These are phyloP conservation scores for Cyclospora cayetanensis DNA, from an alignment of 169 alveolate species.

Conservation along the genomic window DNA sequence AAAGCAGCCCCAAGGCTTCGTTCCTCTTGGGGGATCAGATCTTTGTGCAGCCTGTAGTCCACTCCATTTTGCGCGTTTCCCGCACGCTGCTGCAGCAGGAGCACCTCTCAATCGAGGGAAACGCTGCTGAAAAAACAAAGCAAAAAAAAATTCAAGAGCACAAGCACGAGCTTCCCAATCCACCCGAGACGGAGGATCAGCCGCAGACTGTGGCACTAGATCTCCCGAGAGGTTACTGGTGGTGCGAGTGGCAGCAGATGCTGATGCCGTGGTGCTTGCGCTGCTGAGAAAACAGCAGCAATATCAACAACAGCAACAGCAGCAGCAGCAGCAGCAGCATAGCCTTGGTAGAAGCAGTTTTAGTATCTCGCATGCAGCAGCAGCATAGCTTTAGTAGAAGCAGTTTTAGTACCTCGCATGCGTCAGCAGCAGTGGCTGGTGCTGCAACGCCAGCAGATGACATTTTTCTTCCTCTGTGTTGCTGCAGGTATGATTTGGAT, in stretches of 20 bases:
- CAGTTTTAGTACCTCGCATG: not conserved
- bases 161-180: too few species aligned
- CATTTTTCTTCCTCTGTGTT: not conserved
- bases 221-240: not conserved
- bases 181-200: not conserved
- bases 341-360: too few species aligned
- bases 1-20: not conserved
- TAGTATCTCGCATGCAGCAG: not conserved
- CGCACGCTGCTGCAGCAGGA: too few species aligned
- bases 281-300: too few species aligned
- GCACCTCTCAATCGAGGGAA: not conserved
- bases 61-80: conserved; percentile 17
- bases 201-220: not conserved
- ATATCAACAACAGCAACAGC: too few species aligned
- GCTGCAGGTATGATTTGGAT: not conserved
- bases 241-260: not conserved
- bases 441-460: not conserved
- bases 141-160: not conserved
- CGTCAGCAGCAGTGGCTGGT: not conserved
- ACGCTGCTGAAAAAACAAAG: too few species aligned
- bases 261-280: too few species aligned
- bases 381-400: not conserved
- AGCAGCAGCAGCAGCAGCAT: not conserved
- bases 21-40: conserved; percentile 55
- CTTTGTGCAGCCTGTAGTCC: conserved; percentile 27